Evolutionary conservation across 176 grass and related monocot species (phyloP).

Genomic region (Oryza glaberrima): DNA sequence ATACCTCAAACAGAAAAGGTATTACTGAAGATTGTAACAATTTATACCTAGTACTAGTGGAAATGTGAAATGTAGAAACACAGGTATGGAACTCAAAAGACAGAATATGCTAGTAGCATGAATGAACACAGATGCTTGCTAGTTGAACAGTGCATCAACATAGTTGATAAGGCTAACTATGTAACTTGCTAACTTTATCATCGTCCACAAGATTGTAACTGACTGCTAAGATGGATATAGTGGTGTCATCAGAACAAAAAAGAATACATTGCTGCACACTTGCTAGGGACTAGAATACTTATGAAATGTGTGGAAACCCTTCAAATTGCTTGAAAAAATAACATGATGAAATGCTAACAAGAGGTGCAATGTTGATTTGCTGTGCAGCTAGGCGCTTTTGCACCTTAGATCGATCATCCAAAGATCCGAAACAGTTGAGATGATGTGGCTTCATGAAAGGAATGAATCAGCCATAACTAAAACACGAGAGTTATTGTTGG

Average conservation of each 20-base stretch:
- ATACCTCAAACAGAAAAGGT: not conserved
- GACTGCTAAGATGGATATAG: not conserved
- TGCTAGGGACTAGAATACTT: not conserved
- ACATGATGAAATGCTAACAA: not conserved
- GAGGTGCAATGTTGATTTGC: too few species aligned
- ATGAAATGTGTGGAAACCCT: not conserved
- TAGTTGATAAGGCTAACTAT: conserved; percentile 7
- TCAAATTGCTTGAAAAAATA: not conserved
- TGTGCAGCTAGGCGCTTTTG: too few species aligned
- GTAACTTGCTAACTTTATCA: not conserved
- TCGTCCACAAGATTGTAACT: not conserved
- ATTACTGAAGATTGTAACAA: not conserved
- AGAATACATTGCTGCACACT: not conserved
- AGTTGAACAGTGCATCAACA: not conserved
- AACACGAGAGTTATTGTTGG: too few species aligned
- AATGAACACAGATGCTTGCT: not conserved
- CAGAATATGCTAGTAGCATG: not conserved
- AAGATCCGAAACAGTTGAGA: too few species aligned
- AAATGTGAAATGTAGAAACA: not conserved
- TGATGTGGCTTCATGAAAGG: too few species aligned
- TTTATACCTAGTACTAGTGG: not conserved
- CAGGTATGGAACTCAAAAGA: not conserved
- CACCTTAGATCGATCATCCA: too few species aligned
- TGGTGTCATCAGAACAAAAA: not conserved
- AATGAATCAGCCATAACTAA: too few species aligned